Percentiles rank a stretch among this genome's conserved stretches.
Evolutionary conservation across 108 stramenopile species (phyloP).

Genomic region (Cyclostephanos invisitatus): DNA sequence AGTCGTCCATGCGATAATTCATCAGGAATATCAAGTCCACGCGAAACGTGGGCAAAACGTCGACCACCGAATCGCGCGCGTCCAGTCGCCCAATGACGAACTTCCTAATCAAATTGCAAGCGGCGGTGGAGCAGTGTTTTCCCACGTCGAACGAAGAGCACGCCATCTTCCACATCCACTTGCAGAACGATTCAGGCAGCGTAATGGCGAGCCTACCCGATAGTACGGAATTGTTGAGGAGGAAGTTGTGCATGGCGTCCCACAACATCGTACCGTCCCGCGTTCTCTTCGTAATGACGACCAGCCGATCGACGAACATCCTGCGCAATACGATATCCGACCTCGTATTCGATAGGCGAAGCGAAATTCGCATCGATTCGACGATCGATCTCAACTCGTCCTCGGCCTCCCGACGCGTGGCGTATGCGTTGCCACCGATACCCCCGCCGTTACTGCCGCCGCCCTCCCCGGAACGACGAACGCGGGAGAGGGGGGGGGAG

Average conservation of each 20-base stretch:
- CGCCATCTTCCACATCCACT: constrained; percentile 45
- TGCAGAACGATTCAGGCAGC: constrained; percentile 31
- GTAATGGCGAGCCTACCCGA: constrained; percentile 10
- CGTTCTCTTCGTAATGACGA: constrained; percentile 22
- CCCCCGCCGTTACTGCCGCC: not conserved
- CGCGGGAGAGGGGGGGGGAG: not conserved
- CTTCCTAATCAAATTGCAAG: constrained; percentile 25
- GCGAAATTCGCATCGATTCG: constrained; percentile 12
- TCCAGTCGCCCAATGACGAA: constrained; percentile 18
- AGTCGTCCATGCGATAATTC: constrained; percentile 29
- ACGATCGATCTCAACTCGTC: constrained; percentile 27
- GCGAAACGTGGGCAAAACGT: not conserved
- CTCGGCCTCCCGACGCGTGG: constrained; percentile 30
- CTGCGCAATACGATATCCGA: constrained; percentile 12
- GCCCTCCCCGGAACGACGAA: not conserved
- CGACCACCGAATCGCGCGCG: not conserved
- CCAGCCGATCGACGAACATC: constrained; percentile 27
- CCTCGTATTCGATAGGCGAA: constrained; percentile 12
- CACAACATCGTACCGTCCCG: constrained; percentile 5
- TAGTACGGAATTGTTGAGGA: constrained; percentile 28
- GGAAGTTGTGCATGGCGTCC: constrained; percentile 15
- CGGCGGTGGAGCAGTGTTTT: constrained; percentile 4
- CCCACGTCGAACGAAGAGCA: constrained; percentile 22
- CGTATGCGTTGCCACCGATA: constrained; percentile 11
- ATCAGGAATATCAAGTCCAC: constrained; percentile 21